Conservation (phyloP, 2,329 filamentous ascomycete species). For the Clonostachys rosea region DNA sequence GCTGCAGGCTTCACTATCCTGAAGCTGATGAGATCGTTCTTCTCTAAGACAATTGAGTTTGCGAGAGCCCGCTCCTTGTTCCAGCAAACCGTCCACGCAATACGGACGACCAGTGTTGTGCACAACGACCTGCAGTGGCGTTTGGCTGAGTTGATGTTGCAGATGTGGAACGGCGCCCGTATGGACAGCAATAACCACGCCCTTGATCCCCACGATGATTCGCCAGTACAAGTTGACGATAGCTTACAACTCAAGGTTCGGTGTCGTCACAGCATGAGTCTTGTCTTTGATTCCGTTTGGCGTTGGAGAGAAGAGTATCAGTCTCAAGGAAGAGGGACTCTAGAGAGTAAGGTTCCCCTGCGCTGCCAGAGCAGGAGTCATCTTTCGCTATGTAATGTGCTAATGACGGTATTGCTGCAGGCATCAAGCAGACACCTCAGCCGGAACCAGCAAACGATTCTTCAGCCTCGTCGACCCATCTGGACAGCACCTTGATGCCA, state of each 20-base stretch:
- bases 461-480: conserved; percentile 62
- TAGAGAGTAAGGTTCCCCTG: conserved; percentile 57
- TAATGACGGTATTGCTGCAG: conserved; percentile 22
- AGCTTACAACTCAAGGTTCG: conserved; percentile 77
- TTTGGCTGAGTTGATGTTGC: conserved; percentile 78
- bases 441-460: conserved; percentile 74
- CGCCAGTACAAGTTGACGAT: conserved; percentile 55
- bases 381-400: conserved; percentile 1
- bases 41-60: conserved; percentile 66
- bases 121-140: conserved; percentile 77
- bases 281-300: conserved; percentile 83
- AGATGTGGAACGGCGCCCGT: conserved; percentile 75
- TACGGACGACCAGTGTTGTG: conserved; percentile 69
- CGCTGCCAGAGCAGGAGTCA: conserved; percentile 1
- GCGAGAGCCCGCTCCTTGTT: conserved; percentile 65
- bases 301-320: conserved; percentile 79
- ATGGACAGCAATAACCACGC: conserved; percentile 41
- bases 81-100: conserved; percentile 63
- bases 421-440: conserved; percentile 82
- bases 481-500: conserved; percentile 54
- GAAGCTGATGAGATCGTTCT: conserved; percentile 75
- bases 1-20: conserved; percentile 73
- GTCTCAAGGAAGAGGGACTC: conserved; percentile 61
- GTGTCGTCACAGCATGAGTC: conserved; percentile 78
- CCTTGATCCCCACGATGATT: conserved; percentile 43